Evolutionary conservation across 2,329 filamentous ascomycete species (phyloP), one percentile per base, ranked within the genome.

Genomic region (Cercospora sp.): DNA sequence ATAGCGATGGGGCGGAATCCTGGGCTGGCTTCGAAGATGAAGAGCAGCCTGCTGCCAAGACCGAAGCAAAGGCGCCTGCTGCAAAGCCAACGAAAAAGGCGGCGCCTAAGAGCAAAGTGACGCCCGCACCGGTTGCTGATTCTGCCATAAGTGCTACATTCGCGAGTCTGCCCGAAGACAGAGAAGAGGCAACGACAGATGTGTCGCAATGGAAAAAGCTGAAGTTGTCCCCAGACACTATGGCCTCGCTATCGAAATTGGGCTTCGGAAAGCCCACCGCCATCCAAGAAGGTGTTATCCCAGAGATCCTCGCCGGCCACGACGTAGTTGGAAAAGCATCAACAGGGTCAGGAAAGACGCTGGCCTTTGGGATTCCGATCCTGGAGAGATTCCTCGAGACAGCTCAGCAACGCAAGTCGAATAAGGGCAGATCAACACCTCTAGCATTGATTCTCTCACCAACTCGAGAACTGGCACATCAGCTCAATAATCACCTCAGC

Each of bases 311-410:
- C 20, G 87, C 88, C 5, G 94, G 94, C 0, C 91, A 92, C 77
- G 94, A 99, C 79, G 90, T 98, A 16, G 91, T 99, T 71, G 95
- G 95, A 51, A 99, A 99, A 81, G 95, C 95, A 1, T 91, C 94
- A 10, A 99, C 95, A 0, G 95, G 95, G 72, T 98, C 95, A 13
- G 95, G 95, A 74, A 99, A 99, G 81, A 99, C 95, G 0, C 83
- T 99, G 55, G 94, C 95, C 0, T 99, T 97, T 79, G 93, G 91
- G 1, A 93, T 99, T 70, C 95, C 95, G 0, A 95, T 99, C 65
- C 83, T 98, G 9, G 94, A 99, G 79, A 85, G 87, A 65, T 97
- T 90, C 84, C 81, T 99, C 6, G 85, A 87, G 68, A 76, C 77
- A 70, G 31, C 63, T 18, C 55, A 69, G 65, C 42, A 65, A 68